Percentiles rank a stretch among this genome's conserved stretches.
phyloP scores from a whole-genome alignment of 2,329 filamentous ascomycete genomes.

The Hymenotorrendiella dingleyae region DNA sequence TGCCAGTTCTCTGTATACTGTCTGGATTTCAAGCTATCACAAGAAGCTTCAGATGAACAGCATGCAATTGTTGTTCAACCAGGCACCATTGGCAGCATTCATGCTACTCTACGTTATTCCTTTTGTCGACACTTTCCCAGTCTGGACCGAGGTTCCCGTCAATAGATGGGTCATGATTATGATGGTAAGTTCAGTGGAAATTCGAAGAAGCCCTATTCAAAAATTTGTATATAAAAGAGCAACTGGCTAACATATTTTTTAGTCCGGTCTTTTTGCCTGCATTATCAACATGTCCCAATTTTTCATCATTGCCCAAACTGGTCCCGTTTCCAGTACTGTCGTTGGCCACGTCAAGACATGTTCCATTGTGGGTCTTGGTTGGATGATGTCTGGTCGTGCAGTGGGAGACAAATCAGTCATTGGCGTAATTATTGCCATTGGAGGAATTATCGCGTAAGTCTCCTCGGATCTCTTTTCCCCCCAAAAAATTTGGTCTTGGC shows the following conservation, averaged over 20 bases:
- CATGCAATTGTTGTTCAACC: conserved; percentile 65
- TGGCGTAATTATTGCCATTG: conserved; percentile 50
- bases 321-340: conserved; percentile 59
- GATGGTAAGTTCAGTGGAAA: conserved; percentile 37
- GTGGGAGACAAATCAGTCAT: conserved; percentile 49
- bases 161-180: conserved; percentile 53
- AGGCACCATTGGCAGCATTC: conserved; percentile 57
- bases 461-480: too few species aligned
- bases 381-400: conserved; percentile 49
- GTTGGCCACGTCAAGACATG: conserved; percentile 63
- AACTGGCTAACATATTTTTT: conserved; percentile 18
- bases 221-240: conserved; percentile 10
- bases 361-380: conserved; percentile 58
- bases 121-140: conserved; percentile 57
- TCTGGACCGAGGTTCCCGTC: conserved; percentile 44
- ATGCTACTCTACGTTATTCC: conserved; percentile 61
- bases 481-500: too few species aligned
- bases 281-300: conserved; percentile 61
- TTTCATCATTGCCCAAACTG: conserved; percentile 56
- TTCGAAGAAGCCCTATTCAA: background rate
- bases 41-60: conserved; percentile 59
- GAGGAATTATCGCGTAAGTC: conserved; percentile 51
- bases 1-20: conserved; percentile 61
- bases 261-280: conserved; percentile 58
- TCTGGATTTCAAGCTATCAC: conserved; percentile 63